Evolutionary conservation across 305 asterid species (phyloP).

Genomic region (Euphrasia arctica): DNA sequence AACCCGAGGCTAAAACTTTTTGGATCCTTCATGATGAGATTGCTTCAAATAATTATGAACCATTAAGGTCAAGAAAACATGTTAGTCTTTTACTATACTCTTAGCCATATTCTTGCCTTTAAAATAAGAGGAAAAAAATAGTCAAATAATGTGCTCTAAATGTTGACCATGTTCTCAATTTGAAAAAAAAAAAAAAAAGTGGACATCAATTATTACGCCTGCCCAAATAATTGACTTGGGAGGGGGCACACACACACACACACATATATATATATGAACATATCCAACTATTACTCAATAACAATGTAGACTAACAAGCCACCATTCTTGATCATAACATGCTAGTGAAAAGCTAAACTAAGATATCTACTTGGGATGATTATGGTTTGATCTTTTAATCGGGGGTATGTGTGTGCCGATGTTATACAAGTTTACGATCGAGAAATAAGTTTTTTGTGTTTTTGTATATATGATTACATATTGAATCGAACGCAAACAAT

Average conservation of each 20-base stretch:
- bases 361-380: constrained; percentile 62
- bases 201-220: constrained; percentile 41
- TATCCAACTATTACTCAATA: constrained; percentile 54
- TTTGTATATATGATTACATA: too few species aligned
- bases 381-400: constrained; percentile 33
- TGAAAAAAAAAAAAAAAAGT: constrained; percentile 26
- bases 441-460: not conserved
- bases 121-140: not conserved
- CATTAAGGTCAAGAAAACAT: constrained; percentile 26
- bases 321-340: constrained; percentile 41
- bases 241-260: constrained; percentile 5
- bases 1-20: constrained; percentile 17
- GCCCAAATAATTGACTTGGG: constrained; percentile 54
- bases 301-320: constrained; percentile 45
- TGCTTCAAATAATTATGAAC: constrained; percentile 9
- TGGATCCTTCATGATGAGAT: constrained; percentile 1
- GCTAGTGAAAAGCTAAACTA: constrained; percentile 63
- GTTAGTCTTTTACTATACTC: constrained; percentile 14
- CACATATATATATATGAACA: not conserved
- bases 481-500: too few species aligned
- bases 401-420: constrained; percentile 7
- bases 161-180: constrained; percentile 14
- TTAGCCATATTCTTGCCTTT: constrained; percentile 16
- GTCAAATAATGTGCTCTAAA: constrained; percentile 28
- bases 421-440: too few species aligned